Conservation (phyloP, 2,329 filamentous ascomycete species). For the Fusarium armeniacum region DNA sequence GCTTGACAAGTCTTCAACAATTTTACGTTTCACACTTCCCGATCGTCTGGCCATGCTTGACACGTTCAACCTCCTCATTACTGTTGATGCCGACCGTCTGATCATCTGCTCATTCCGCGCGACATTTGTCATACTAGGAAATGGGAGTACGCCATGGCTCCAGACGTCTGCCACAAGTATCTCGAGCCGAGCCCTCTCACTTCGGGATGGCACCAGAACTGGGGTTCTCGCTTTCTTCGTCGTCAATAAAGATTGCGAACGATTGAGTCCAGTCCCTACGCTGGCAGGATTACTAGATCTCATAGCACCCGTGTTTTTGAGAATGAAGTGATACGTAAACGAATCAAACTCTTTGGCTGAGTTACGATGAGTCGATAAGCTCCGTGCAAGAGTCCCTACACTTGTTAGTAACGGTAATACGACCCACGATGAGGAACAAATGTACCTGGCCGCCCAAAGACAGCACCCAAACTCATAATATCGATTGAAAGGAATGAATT, state of each 20-base stretch:
- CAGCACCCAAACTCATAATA: slow-evolving; percentile 79
- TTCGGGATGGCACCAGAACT: slow-evolving; percentile 79
- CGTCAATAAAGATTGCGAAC: slow-evolving; percentile 85
- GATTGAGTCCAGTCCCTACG: slow-evolving; percentile 71
- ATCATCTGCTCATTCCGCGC: slow-evolving; percentile 78
- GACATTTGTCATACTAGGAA: slow-evolving; percentile 81
- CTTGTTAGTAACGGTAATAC: slow-evolving; percentile 17
- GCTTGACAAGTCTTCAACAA: slow-evolving; percentile 10
- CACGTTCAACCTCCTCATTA: slow-evolving; percentile 90
- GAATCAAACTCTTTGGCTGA: slow-evolving; percentile 79
- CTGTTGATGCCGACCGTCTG: slow-evolving; percentile 82
- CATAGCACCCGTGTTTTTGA: slow-evolving; percentile 84
- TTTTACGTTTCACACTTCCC: slow-evolving; percentile 61
- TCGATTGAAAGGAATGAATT: slow-evolving; percentile 76
- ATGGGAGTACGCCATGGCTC: slow-evolving; percentile 84
- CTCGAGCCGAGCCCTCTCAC: slow-evolving; percentile 84
- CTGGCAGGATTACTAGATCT: slow-evolving; percentile 64
- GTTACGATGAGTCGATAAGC: slow-evolving; percentile 83
- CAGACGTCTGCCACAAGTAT: slow-evolving; percentile 81
- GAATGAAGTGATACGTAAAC: slow-evolving; percentile 80
- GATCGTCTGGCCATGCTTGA: slow-evolving; percentile 83
- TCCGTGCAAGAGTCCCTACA: slow-evolving; percentile 72
- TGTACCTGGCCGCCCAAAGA: slow-evolving; percentile 79
- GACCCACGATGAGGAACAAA: background rate
- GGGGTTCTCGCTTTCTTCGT: slow-evolving; percentile 74